Conservation (phyloP, 2,329 filamentous ascomycete genomes). For the Leptographium lundbergii region DNA sequence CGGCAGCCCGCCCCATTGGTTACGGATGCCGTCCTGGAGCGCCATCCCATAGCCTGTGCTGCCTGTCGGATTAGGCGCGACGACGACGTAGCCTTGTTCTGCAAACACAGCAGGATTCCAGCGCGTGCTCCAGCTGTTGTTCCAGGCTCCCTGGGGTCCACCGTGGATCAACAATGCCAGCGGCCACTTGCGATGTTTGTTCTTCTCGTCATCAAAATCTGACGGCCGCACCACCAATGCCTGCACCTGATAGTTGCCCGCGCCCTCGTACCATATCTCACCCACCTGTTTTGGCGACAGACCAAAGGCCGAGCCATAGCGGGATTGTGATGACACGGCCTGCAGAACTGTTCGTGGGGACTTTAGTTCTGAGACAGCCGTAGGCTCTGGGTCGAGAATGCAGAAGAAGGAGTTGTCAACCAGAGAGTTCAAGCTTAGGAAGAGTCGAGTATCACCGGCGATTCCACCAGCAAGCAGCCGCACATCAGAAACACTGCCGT, state of each 20-base stretch:
- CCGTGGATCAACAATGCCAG: constrained; percentile 72
- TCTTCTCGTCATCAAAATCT: constrained; percentile 50
- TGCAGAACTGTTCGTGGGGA: constrained; percentile 1
- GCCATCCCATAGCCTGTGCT: constrained; percentile 72
- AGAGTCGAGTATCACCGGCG: constrained; percentile 29
- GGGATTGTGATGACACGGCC: constrained; percentile 50
- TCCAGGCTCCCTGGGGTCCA: constrained; percentile 68
- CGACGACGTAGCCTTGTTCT: constrained; percentile 75
- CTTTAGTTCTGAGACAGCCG: neutral
- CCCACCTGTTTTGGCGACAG: constrained; percentile 49
- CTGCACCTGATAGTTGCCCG: constrained; percentile 52
- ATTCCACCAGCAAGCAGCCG: constrained; percentile 30
- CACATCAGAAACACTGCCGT: constrained; percentile 43
- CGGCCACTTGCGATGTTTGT: constrained; percentile 46
- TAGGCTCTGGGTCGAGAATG: constrained; percentile 34
- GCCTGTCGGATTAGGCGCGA: constrained; percentile 73
- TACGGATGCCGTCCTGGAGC: constrained; percentile 62
- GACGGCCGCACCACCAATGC: constrained; percentile 56
- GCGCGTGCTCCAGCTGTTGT: constrained; percentile 63
- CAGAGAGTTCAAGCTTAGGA: constrained; percentile 55
- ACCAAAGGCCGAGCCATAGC: constrained; percentile 53
- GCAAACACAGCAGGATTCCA: constrained; percentile 84
- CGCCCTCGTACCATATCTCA: constrained; percentile 58
- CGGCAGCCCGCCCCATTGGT: constrained; percentile 74
- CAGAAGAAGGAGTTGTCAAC: constrained; percentile 61